Conservation (phyloP, 2,329 filamentous ascomycete species). For the Rutstroemia sp. region DNA sequence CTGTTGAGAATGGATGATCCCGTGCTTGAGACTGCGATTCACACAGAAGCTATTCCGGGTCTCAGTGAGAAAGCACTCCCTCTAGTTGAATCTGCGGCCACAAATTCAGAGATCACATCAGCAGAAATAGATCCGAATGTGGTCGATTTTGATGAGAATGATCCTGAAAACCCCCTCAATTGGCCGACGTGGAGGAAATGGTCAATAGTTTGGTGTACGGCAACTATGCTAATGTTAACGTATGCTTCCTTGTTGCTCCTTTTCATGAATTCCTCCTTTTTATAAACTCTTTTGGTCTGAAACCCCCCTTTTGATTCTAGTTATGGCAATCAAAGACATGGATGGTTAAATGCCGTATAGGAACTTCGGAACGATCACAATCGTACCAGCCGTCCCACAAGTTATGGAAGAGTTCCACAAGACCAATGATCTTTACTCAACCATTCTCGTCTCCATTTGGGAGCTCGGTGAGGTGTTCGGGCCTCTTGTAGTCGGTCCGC, state of each 20-base stretch:
- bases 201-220: background rate
- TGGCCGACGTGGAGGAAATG: background rate
- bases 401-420: background rate
- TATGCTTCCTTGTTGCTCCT: background rate
- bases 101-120: background rate
- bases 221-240: background rate
- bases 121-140: background rate
- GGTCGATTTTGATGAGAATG: slow-evolving; percentile 1
- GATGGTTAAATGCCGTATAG: background rate
- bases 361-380: background rate
- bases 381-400: background rate
- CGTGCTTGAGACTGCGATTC: background rate
- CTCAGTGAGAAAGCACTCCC: background rate
- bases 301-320: too few species aligned
- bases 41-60: background rate
- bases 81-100: background rate
- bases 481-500: slow-evolving; percentile 49
- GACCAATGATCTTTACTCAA: background rate
- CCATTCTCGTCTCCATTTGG: slow-evolving; percentile 2
- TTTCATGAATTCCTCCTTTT: background rate
- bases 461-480: slow-evolving; percentile 30
- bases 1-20: background rate
- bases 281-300: background rate
- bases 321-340: background rate
- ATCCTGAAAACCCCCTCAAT: background rate